Conservation (phyloP, 345 rosid genomes). For the Heritiera fomes region DNA sequence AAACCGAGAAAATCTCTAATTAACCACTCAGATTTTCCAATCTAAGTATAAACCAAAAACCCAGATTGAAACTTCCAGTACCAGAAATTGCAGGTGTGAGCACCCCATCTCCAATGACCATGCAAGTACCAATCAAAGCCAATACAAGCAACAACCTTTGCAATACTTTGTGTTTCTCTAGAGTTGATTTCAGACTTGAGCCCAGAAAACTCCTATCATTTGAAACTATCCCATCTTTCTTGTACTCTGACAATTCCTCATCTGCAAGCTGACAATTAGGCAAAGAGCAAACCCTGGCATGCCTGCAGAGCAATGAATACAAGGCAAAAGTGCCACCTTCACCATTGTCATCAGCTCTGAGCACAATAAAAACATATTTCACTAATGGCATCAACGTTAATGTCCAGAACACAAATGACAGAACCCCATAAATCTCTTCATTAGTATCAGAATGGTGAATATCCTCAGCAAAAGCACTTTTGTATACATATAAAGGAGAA, state of each 20-base stretch:
- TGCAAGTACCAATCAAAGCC: slow-evolving; percentile 86
- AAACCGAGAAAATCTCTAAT: slow-evolving; percentile 18
- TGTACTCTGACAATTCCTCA: slow-evolving; percentile 72
- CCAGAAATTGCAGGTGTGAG: slow-evolving; percentile 90
- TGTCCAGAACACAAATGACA: slow-evolving; percentile 85
- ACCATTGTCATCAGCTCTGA: slow-evolving; percentile 86
- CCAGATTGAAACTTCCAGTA: slow-evolving; percentile 22
- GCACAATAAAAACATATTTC: slow-evolving; percentile 78
- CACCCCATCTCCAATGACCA: slow-evolving; percentile 97
- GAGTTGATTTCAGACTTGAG: slow-evolving; percentile 56
- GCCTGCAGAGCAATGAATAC: slow-evolving; percentile 73
- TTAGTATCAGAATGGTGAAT: slow-evolving; percentile 78
- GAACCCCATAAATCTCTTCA: slow-evolving; percentile 87
- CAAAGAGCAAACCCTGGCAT: slow-evolving; percentile 72
- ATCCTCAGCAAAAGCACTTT: slow-evolving; percentile 86
- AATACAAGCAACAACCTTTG: slow-evolving; percentile 71
- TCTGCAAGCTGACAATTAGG: slow-evolving; percentile 86
- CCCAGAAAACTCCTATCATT: slow-evolving; percentile 35
- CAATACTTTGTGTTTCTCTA: slow-evolving; percentile 65
- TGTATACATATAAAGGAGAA: slow-evolving; percentile 83
- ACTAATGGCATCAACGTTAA: slow-evolving; percentile 68
- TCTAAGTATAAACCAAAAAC: slow-evolving; percentile 11
- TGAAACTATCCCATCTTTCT: slow-evolving; percentile 37
- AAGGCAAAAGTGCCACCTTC: slow-evolving; percentile 93
- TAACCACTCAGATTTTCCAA: neutral